phyloP scores from a whole-genome alignment of 176 grass and related monocot species.

The Lolium perenne region DNA sequence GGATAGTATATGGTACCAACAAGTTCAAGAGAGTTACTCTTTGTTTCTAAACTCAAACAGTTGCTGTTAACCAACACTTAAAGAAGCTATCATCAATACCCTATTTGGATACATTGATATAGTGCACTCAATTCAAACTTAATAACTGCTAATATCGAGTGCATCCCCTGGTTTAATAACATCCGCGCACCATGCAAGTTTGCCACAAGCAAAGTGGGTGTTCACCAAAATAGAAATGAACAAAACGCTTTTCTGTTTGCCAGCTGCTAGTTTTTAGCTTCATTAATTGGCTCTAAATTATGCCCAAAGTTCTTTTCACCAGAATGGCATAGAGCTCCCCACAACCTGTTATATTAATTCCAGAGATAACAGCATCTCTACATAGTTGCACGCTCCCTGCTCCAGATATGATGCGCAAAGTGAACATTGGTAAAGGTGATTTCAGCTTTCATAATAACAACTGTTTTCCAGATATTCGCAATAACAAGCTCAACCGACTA shows the following conservation, averaged over 20 bases:
- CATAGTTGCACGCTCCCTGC: background rate
- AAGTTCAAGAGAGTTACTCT: conserved; percentile 32
- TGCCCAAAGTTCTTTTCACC: conserved; percentile 8
- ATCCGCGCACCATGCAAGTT: background rate
- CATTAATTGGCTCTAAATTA: background rate
- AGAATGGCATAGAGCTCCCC: background rate
- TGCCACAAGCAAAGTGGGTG: background rate
- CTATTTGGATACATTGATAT: conserved; percentile 33
- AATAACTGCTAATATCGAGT: background rate
- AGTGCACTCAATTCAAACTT: conserved; percentile 34
- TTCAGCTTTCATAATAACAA: conserved; percentile 37
- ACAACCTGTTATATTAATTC: background rate
- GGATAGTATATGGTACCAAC: conserved; percentile 24
- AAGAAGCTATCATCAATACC: conserved; percentile 25
- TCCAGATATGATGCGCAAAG: background rate
- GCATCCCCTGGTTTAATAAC: background rate
- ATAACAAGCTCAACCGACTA: background rate
- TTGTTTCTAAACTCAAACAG: conserved; percentile 5
- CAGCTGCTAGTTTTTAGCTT: background rate
- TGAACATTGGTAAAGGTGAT: conserved; percentile 15
- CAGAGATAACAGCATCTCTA: background rate
- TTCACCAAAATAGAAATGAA: conserved; percentile 24
- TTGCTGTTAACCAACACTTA: background rate
- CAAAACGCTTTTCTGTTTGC: background rate
- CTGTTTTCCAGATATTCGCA: background rate